Evolutionary conservation across 495 filamentous ascomycete genomes (phyloP), one percentile per base, ranked within the genome.

Genomic region (Aspergillus conjunctus): DNA sequence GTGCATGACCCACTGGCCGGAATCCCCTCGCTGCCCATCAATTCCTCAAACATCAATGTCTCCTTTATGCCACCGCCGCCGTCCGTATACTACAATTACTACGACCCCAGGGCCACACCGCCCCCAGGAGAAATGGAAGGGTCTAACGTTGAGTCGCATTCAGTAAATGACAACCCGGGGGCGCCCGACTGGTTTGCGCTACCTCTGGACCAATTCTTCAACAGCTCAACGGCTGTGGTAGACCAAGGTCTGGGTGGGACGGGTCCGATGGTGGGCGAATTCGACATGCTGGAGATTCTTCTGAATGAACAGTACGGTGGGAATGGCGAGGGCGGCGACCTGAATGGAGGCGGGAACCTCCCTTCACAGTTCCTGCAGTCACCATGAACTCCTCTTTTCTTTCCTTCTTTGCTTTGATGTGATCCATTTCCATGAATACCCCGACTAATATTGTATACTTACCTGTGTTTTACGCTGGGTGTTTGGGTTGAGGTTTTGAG

Each of bases 181-280:
- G 65, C 71, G 17, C 70, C 81, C 9, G 78, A 83, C 57, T 76
- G 76, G 75, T 79, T 79, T 54, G 74, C 73, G 0, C 73, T 83
- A 15, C 75, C 78, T 0, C 67, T 81, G 7, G 75, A 83, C 58
- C 77, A 85, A 59, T 80, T 86, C 63, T 77, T 79, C 51, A 83
- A 79, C 31, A 83, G 79, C 52, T 79, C 77, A 0, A 74, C 69
- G 15, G 71, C 71, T 5, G 77, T 74, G 14, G 78, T 82, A 39
- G 79, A 84, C 56, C 78, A 81, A 59, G 77, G 78, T 50, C 68
- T 79, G 0, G 77, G 78, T 22, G 77, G 77, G 4, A 79, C 77
- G 4, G 78, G 78, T 1, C 77, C 77, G 32, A 81, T 79, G 74
- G 66, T 81, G 30, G 77, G 77, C 22, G 77, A 79, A 34, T 76